Conservation (phyloP, 2,329 filamentous ascomycete species). For the Hypoxylon sp. region DNA sequence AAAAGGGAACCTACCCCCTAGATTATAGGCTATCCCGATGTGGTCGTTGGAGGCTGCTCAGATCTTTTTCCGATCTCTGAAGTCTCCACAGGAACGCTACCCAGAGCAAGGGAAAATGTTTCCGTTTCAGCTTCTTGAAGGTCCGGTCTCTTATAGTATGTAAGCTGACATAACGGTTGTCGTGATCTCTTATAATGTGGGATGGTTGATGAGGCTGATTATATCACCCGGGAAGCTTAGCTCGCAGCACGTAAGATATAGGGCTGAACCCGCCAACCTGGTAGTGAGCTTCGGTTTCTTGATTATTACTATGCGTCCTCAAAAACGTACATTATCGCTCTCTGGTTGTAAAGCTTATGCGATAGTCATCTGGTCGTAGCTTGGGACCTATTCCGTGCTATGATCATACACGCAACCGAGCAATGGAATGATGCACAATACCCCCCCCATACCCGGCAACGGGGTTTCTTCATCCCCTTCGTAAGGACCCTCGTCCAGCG, state of each 20-base stretch:
- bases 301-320: not conserved
- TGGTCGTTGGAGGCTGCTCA: constrained; percentile 16
- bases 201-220: constrained; percentile 21
- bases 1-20: constrained; percentile 12
- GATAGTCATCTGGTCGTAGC: no score
- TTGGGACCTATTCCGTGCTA: no score
- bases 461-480: no score
- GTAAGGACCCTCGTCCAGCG: constrained; percentile 2
- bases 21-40: constrained; percentile 29
- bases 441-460: no score
- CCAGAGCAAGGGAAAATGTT: no score
- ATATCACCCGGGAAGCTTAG: constrained; percentile 8
- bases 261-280: constrained; percentile 34
- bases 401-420: no score
- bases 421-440: no score
- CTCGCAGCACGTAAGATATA: constrained; percentile 20
- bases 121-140: constrained; percentile 14
- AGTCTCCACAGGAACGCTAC: constrained; percentile 12
- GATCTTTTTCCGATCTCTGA: constrained; percentile 22
- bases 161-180: constrained; percentile 22
- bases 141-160: constrained; percentile 2
- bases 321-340: no score
- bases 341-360: no score
- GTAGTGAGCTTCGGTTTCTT: constrained; percentile 10
- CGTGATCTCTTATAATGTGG: constrained; percentile 13